Evolutionary conservation across 208 protist genomes (phyloP).

Genomic region (Sergeia podlipaevii): DNA sequence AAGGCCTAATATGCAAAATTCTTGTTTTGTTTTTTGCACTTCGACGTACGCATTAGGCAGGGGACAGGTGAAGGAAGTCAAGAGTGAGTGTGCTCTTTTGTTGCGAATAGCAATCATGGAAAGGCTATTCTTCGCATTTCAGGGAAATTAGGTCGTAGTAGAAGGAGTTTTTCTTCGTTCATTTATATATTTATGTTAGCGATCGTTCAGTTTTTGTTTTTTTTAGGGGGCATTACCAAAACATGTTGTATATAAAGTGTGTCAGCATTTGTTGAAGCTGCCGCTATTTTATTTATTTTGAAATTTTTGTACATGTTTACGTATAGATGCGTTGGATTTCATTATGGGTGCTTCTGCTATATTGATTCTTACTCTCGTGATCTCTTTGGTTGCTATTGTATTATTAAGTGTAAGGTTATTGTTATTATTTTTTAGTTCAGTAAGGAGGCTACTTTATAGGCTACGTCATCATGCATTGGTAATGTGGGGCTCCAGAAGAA

Average conservation of each 20-base stretch:
- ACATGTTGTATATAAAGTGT: not conserved
- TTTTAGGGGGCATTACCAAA: not conserved
- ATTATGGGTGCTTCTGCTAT: no score
- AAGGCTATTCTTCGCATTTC: no score
- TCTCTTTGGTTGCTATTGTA: no score
- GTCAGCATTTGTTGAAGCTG: constrained; percentile 7
- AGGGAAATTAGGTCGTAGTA: no score
- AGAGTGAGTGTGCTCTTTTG: not conserved
- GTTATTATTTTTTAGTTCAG: no score
- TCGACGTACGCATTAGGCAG: no score
- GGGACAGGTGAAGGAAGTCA: constrained; percentile 1
- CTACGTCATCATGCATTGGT: no score
- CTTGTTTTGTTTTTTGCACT: not conserved
- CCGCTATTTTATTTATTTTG: constrained; percentile 11
- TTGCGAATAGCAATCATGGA: not conserved
- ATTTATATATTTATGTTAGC: not conserved
- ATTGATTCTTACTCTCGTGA: no score
- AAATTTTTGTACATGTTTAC: not conserved
- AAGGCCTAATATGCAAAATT: constrained; percentile 55
- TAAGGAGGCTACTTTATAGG: no score
- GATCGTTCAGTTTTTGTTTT: not conserved
- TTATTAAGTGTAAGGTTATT: no score
- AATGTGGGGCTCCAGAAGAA: no score
- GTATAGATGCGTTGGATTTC: no score
- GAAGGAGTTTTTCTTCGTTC: constrained; percentile 3